A percentile compares a stretch with the other conserved stretches of the same genome.
These are phyloP conservation scores for Phytopythium sindhum DNA, from an alignment of 352 stramenopile species.

Conservation along the genomic window DNA sequence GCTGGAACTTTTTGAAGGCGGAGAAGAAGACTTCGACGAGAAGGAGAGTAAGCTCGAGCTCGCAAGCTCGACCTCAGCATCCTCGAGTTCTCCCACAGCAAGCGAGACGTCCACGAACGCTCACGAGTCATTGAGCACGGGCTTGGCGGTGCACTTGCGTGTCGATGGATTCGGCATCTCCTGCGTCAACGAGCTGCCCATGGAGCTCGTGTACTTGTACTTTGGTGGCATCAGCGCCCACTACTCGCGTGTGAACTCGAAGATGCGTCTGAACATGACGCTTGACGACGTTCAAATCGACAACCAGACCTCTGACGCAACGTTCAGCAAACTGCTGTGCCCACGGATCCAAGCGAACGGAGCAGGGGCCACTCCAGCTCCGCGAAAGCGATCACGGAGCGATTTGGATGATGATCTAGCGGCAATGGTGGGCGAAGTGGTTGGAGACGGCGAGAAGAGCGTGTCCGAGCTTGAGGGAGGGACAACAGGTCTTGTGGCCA, in stretches of 20 bases:
- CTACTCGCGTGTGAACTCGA: constrained; percentile 73
- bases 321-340: constrained; percentile 81
- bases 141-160: constrained; percentile 63
- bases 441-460: constrained; percentile 18
- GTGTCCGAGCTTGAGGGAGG: constrained; percentile 19
- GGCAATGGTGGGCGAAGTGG: constrained; percentile 26
- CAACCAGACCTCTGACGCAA: constrained; percentile 84
- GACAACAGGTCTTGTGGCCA: constrained; percentile 45
- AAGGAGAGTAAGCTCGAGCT: constrained; percentile 76
- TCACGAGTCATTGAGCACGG: constrained; percentile 62
- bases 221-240: constrained; percentile 75
- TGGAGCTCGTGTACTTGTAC: constrained; percentile 86
- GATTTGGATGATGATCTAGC: constrained; percentile 48
- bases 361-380: constrained; percentile 12
- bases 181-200: constrained; percentile 83
- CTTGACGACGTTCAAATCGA: constrained; percentile 85
- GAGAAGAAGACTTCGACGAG: constrained; percentile 84
- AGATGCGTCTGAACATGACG: constrained; percentile 84
- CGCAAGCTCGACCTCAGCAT: constrained; percentile 60
- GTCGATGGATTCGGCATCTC: constrained; percentile 82
- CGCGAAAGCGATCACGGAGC: constrained; percentile 34
- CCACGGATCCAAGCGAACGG: constrained; percentile 47
- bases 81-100: constrained; percentile 59
- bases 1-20: constrained; percentile 87
- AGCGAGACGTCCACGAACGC: constrained; percentile 78